Evolutionary conservation across 805 yeast genomes (phyloP).

Genomic region (Blastobotrys terrestris): DNA sequence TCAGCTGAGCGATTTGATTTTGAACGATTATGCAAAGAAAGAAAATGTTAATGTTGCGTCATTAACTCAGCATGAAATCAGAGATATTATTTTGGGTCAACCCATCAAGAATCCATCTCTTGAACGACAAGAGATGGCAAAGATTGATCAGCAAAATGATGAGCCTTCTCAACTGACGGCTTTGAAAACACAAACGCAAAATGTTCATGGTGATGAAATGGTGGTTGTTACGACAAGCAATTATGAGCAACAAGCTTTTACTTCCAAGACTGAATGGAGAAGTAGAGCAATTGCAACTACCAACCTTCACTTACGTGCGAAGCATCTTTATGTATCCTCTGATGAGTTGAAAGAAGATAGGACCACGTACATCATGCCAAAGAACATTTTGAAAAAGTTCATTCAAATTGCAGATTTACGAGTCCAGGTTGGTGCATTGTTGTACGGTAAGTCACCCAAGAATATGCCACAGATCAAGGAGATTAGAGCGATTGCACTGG

Average conservation of each 20-base stretch:
- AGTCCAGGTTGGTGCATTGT: constrained; percentile 71
- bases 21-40: constrained; percentile 77
- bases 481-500: constrained; percentile 63
- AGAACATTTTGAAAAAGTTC: constrained; percentile 69
- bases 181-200: constrained; percentile 72
- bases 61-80: constrained; percentile 85
- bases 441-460: constrained; percentile 73
- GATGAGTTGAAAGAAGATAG: constrained; percentile 47
- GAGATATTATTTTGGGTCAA: constrained; percentile 92
- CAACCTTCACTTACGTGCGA: constrained; percentile 64
- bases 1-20: constrained; percentile 78
- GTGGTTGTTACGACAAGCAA: constrained; percentile 87
- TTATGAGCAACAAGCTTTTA: constrained; percentile 78
- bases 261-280: constrained; percentile 89
- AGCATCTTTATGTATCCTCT: constrained; percentile 58
- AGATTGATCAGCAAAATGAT: constrained; percentile 44
- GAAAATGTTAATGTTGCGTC: constrained; percentile 81
- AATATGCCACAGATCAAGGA: constrained; percentile 75
- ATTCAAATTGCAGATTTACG: constrained; percentile 75
- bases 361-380: constrained; percentile 73
- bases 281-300: constrained; percentile 74
- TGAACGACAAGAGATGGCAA: constrained; percentile 77
- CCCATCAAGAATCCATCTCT: constrained; percentile 86
- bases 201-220: constrained; percentile 94
- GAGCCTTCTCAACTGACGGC: constrained; percentile 54